Percentiles rank a stretch among this genome's conserved stretches.
Conservation (phyloP, 2,329 filamentous ascomycete genomes). For the Exophiala aquamarina region DNA sequence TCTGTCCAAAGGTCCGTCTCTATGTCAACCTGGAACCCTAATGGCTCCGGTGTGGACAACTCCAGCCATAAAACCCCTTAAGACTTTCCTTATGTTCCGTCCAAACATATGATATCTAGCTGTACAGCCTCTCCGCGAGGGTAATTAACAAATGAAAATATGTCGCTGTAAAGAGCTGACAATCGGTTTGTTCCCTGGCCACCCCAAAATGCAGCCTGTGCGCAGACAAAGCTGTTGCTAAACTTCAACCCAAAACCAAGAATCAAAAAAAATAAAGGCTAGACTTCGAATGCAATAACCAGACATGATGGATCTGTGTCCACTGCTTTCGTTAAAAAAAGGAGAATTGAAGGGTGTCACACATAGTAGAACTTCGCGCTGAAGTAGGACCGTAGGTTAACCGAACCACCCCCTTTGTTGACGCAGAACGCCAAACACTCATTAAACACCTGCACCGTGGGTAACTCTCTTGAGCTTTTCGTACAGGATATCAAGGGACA, state of each 20-base stretch:
- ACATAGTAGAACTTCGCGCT: constrained; percentile 4
- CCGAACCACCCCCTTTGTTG: not conserved
- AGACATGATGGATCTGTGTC: constrained; percentile 2
- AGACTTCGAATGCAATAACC: constrained; percentile 10
- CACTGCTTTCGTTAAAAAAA: too few relatives aligned
- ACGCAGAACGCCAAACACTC: constrained; percentile 5
- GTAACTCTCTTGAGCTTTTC: constrained; percentile 19
- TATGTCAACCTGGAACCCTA: constrained; percentile 1
- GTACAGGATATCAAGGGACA: constrained; percentile 28
- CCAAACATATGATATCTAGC: constrained; percentile 25
- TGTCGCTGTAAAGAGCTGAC: constrained; percentile 24
- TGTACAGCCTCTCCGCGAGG: constrained; percentile 23
- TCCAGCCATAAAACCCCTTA: too few relatives aligned
- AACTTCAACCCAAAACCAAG: constrained; percentile 3
- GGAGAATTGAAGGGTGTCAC: constrained; percentile 9
- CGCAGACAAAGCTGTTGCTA: constrained; percentile 14
- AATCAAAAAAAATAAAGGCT: constrained; percentile 4
- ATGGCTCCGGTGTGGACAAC: not conserved
- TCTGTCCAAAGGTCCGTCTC: constrained; percentile 2
- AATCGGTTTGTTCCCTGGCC: constrained; percentile 12
- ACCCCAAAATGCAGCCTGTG: constrained; percentile 18
- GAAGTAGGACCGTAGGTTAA: constrained; percentile 2
- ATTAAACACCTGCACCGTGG: constrained; percentile 15
- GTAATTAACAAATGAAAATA: constrained; percentile 25
- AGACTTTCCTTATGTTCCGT: constrained; percentile 13